phyloP scores from a whole-genome alignment of 352 stramenopile species.

The Globisporangium paddicum region DNA sequence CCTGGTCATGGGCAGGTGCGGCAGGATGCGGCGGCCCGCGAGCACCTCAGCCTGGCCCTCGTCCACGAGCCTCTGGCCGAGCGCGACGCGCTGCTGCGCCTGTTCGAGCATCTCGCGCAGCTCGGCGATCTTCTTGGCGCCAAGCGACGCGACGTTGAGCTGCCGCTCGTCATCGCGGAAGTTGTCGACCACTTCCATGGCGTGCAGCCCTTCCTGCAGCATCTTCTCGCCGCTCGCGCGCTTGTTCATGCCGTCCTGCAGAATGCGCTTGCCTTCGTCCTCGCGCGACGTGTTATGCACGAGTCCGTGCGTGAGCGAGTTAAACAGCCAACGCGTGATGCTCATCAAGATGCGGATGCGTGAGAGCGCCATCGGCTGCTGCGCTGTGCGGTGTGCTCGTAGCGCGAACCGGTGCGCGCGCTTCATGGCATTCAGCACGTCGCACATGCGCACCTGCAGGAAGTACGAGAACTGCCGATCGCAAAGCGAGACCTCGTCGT shows the following conservation, averaged over 20 bases:
- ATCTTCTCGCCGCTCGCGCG: constrained; percentile 40
- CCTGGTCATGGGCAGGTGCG: constrained; percentile 47
- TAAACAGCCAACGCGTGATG: constrained; percentile 64
- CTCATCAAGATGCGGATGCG: constrained; percentile 55
- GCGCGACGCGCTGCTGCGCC: constrained; percentile 33
- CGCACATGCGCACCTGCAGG: constrained; percentile 67
- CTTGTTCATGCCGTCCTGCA: constrained; percentile 59
- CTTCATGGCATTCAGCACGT: constrained; percentile 59
- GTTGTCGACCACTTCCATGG: constrained; percentile 38
- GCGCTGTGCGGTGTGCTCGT: constrained; percentile 30
- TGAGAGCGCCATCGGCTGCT: constrained; percentile 25
- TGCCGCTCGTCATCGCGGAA: constrained; percentile 43
- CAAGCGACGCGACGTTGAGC: constrained; percentile 46
- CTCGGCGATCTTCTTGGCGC: constrained; percentile 53
- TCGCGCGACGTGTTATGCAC: constrained; percentile 54
- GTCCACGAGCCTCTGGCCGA: constrained; percentile 25
- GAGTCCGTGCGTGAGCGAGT: constrained; percentile 56
- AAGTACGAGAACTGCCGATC: constrained; percentile 82
- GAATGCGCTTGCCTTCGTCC: constrained; percentile 56
- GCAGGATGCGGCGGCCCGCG: constrained; percentile 36
- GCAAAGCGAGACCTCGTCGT: constrained; percentile 29
- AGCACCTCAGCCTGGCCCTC: constrained; percentile 42
- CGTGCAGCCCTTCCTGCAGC: constrained; percentile 33
- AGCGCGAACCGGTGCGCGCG: constrained; percentile 55
- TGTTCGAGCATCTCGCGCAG: constrained; percentile 43